Conservation (phyloP, 1,284 basidiomycete species). For the Leccinum ponderosum region DNA sequence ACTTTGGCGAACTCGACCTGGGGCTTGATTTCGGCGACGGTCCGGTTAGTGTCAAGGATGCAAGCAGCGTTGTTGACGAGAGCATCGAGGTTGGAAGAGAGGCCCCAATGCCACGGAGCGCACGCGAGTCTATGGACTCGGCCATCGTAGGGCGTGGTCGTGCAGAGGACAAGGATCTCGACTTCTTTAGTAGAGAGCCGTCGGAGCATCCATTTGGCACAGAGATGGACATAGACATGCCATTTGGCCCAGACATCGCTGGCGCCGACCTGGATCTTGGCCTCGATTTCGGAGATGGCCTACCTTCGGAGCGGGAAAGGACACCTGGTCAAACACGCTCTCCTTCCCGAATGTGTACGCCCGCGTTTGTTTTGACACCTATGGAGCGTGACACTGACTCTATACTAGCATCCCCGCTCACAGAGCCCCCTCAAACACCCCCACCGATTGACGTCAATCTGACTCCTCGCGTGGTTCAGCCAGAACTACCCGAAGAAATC, state of each 20-base stretch:
- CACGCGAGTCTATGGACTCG: slow-evolving; percentile 60
- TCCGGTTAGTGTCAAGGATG: slow-evolving; percentile 46
- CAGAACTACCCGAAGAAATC: slow-evolving; percentile 39
- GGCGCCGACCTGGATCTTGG: slow-evolving; percentile 70
- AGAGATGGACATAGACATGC: slow-evolving; percentile 61
- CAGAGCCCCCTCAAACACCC: slow-evolving; percentile 69
- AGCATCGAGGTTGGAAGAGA: slow-evolving; percentile 79
- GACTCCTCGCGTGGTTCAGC: slow-evolving; percentile 45
- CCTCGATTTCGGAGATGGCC: slow-evolving; percentile 65
- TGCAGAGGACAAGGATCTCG: slow-evolving; percentile 50
- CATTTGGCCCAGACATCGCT: slow-evolving; percentile 47
- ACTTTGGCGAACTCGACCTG: slow-evolving; percentile 73
- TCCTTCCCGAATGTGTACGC: slow-evolving; percentile 71
- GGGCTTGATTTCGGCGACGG: slow-evolving; percentile 72
- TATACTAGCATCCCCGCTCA: slow-evolving; percentile 66
- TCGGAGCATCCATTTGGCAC: slow-evolving; percentile 65
- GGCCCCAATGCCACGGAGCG: slow-evolving; percentile 46
- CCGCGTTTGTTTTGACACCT: slow-evolving; percentile 27
- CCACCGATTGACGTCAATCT: slow-evolving; percentile 49
- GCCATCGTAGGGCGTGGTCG: slow-evolving; percentile 51
- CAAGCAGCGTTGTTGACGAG: slow-evolving; percentile 45
- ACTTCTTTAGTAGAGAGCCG: slow-evolving; percentile 58
- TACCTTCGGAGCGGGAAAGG: slow-evolving; percentile 43
- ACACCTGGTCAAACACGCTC: slow-evolving; percentile 58
- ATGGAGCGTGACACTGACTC: slow-evolving; percentile 6